Percentiles rank a stretch among this genome's conserved stretches.
These are phyloP conservation scores for Graphium sp. DNA, from an alignment of 2,329 filamentous ascomycete species.

Conservation along the genomic window DNA sequence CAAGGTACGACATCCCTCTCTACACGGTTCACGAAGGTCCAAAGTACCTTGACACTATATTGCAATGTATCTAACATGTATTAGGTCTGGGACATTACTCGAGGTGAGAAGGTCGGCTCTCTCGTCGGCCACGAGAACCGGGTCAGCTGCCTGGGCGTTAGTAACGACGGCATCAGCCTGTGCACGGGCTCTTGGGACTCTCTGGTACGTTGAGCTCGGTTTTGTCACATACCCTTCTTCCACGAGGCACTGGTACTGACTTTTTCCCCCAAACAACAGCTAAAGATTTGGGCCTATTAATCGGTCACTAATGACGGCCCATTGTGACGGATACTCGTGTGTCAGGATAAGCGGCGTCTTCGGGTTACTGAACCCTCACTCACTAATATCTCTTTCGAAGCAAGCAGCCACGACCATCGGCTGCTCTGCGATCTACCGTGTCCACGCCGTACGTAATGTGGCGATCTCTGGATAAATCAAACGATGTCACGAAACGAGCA, in stretches of 20 bases:
- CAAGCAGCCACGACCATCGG: neutral
- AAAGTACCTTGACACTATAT: neutral
- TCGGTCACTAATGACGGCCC: slow-evolving; percentile 2
- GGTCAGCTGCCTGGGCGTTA: slow-evolving; percentile 95
- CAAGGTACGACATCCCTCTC: slow-evolving; percentile 52
- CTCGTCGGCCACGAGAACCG: slow-evolving; percentile 96
- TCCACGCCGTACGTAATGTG: slow-evolving; percentile 5
- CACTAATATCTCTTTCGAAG: neutral
- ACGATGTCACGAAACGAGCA: slow-evolving; percentile 4
- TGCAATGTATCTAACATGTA: too few species aligned
- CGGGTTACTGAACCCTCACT: neutral
- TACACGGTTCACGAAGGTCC: neutral
- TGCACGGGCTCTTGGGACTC: slow-evolving; percentile 99
- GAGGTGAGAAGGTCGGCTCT: slow-evolving; percentile 92
- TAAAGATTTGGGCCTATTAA: slow-evolving; percentile 81
- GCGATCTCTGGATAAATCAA: slow-evolving; percentile 1
- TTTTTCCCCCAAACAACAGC: slow-evolving; percentile 31
- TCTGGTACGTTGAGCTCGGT: slow-evolving; percentile 51
- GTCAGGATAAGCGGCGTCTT: slow-evolving; percentile 3
- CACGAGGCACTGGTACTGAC: too few species aligned
- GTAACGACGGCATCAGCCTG: slow-evolving; percentile 96
- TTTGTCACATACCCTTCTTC: slow-evolving; percentile 20
- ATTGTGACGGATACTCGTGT: slow-evolving; percentile 1
- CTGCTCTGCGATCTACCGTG: too few species aligned
- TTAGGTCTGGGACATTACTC: slow-evolving; percentile 93